Percentiles rank a stretch among this genome's conserved stretches.
These are phyloP conservation scores for Fusarium chuoi DNA, from an alignment of 2,329 filamentous ascomycete species.

Conservation along the genomic window DNA sequence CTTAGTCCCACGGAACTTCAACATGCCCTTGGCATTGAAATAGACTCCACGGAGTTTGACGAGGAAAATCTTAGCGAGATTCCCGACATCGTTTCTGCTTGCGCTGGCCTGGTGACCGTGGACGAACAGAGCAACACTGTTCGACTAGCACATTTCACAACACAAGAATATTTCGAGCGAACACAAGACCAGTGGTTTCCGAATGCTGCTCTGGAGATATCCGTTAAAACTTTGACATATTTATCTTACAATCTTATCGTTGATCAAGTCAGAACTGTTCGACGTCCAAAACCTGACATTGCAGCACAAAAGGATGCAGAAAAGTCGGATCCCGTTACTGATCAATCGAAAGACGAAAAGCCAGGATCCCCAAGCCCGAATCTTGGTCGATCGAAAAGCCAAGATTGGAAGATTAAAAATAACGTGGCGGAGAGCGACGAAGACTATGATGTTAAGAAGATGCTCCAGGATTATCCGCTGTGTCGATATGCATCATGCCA, in stretches of 20 bases:
- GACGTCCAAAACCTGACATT: background rate
- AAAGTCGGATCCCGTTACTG: background rate
- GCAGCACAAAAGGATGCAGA: background rate
- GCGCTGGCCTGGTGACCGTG: slow-evolving; percentile 54
- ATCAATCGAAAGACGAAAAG: slow-evolving; percentile 7
- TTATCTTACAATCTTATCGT: background rate
- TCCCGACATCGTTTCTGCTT: slow-evolving; percentile 51
- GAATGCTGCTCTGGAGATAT: background rate
- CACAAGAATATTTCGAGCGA: slow-evolving; percentile 56
- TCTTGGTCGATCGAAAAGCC: background rate
- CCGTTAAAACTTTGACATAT: background rate
- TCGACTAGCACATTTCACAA: slow-evolving; percentile 57
- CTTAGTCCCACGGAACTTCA: slow-evolving; percentile 51
- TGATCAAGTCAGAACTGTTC: background rate
- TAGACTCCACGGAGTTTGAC: slow-evolving; percentile 44
- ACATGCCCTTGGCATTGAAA: slow-evolving; percentile 55
- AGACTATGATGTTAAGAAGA: slow-evolving; percentile 44
- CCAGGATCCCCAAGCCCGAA: background rate
- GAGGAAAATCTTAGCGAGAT: slow-evolving; percentile 49
- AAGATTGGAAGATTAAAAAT: slow-evolving; percentile 20
- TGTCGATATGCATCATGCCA: background rate
- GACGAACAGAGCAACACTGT: slow-evolving; percentile 53
- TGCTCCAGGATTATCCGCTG: slow-evolving; percentile 44
- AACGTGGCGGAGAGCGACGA: slow-evolving; percentile 41
- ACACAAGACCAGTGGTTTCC: background rate